Evolutionary conservation across 2,329 filamentous ascomycete genomes (phyloP).

Genomic region (Beauveria bassiana): DNA sequence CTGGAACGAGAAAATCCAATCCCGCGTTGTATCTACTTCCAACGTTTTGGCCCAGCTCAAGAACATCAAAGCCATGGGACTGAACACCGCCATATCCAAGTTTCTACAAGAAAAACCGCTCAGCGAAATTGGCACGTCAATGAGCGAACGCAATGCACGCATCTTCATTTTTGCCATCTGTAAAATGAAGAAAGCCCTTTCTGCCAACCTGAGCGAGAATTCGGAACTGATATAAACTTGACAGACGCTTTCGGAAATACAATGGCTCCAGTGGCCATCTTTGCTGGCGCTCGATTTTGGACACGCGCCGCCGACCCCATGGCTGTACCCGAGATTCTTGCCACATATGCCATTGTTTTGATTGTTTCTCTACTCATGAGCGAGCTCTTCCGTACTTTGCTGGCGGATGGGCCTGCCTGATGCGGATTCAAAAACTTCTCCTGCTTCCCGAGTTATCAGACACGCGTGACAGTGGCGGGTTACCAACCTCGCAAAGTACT

Average conservation of each 20-base stretch:
- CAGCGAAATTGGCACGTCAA: neutral
- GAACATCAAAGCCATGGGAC: constrained; percentile 4
- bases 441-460: neutral
- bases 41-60: constrained; percentile 1
- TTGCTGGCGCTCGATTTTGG: constrained; percentile 8
- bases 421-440: constrained; percentile 1
- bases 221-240: neutral
- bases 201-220: neutral
- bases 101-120: neutral
- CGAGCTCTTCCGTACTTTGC: neutral
- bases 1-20: constrained; percentile 4
- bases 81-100: neutral
- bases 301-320: neutral
- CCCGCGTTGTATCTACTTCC: neutral
- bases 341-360: neutral
- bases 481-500: neutral
- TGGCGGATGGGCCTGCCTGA: neutral
- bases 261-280: neutral
- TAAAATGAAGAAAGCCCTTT: neutral
- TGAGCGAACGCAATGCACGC: constrained; percentile 3
- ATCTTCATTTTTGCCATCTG: neutral
- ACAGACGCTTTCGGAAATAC: neutral
- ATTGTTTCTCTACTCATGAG: neutral
- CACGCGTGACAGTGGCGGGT: neutral
- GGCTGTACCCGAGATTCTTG: neutral